A percentile compares a stretch with the other conserved stretches of the same genome.
These are phyloP conservation scores for Psilocybe subaeruginosa DNA, from an alignment of 768 basidiomycete species.

Conservation along the genomic window DNA sequence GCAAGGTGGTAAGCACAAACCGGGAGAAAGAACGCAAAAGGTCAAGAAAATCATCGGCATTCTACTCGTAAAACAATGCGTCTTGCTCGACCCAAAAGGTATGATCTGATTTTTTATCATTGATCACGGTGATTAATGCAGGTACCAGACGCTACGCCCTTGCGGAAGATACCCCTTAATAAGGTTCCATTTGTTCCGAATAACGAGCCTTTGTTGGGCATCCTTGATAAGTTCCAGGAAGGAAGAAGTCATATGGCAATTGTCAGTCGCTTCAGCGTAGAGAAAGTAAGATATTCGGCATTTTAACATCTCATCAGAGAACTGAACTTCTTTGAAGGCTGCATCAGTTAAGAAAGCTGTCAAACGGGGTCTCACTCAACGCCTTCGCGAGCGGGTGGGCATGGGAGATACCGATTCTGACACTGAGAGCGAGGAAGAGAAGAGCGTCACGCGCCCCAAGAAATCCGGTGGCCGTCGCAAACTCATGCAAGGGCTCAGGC, in stretches of 20 bases:
- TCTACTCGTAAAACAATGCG: conserved; percentile 87
- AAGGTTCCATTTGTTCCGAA: conserved; percentile 86
- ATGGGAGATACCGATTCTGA: conserved; percentile 68
- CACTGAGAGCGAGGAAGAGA: conserved; percentile 35
- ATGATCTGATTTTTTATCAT: neutral
- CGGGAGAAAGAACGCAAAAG: conserved; percentile 42
- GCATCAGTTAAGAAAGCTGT: conserved; percentile 84
- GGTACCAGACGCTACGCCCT: conserved; percentile 72
- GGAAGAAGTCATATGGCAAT: conserved; percentile 93
- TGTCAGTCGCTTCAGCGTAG: conserved; percentile 74
- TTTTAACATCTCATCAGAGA: neutral
- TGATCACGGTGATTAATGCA: neutral
- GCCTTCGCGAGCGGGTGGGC: conserved; percentile 74
- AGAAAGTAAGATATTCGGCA: conserved; percentile 41
- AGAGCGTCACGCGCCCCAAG: conserved; percentile 23
- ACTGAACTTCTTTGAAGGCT: conserved; percentile 37
- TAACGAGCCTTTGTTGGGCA: conserved; percentile 83
- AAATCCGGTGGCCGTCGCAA: conserved; percentile 17
- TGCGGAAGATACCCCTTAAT: conserved; percentile 84
- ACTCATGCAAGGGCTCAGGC: conserved; percentile 17
- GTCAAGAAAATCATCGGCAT: conserved; percentile 87
- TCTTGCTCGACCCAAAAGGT: conserved; percentile 86
- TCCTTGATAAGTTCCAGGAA: conserved; percentile 89
- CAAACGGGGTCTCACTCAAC: conserved; percentile 78
- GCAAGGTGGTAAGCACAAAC: conserved; percentile 12